Evolutionary conservation across 768 basidiomycete genomes (phyloP).

Genomic region (Multifurca ochricompacta): DNA sequence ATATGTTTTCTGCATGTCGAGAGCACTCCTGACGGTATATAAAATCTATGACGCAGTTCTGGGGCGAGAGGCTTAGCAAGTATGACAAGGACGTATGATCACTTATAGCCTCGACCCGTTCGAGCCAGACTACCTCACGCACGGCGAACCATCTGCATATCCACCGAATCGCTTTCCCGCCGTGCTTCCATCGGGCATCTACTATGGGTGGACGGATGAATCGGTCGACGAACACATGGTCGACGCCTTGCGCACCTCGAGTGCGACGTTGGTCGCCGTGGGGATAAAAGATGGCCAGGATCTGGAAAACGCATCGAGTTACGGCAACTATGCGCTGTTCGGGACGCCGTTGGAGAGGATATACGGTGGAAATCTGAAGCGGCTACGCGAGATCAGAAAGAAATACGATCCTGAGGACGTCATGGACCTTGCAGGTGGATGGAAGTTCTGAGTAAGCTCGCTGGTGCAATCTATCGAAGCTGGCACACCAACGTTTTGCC

Average conservation of each 20-base stretch:
- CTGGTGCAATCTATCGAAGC: too few species aligned
- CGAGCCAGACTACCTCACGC: not conserved
- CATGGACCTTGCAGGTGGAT: slow-evolving; percentile 10
- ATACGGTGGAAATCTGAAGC: not conserved
- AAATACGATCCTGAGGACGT: slow-evolving; percentile 1
- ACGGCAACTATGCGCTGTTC: slow-evolving; percentile 5
- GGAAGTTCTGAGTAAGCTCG: slow-evolving; percentile 6
- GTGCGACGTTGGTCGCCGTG: not conserved
- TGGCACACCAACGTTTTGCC: too few species aligned
- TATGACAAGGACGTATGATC: not conserved
- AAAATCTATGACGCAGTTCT: not conserved
- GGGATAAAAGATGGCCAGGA: slow-evolving; percentile 5
- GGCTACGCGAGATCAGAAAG: slow-evolving; percentile 5
- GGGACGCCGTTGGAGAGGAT: not conserved
- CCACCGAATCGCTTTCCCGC: slow-evolving; percentile 1
- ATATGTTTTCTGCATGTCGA: not conserved
- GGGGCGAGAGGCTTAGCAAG: not conserved
- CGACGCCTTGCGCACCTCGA: not conserved
- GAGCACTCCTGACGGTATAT: too few species aligned
- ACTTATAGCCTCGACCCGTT: not conserved
- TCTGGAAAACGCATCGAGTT: not conserved
- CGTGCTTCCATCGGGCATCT: not conserved
- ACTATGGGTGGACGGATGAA: not conserved
- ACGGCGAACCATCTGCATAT: slow-evolving; percentile 2
- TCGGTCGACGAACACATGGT: not conserved